Evolutionary conservation across 2,329 filamentous ascomycete genomes (phyloP).

Genomic region (Cercospora sp.): DNA sequence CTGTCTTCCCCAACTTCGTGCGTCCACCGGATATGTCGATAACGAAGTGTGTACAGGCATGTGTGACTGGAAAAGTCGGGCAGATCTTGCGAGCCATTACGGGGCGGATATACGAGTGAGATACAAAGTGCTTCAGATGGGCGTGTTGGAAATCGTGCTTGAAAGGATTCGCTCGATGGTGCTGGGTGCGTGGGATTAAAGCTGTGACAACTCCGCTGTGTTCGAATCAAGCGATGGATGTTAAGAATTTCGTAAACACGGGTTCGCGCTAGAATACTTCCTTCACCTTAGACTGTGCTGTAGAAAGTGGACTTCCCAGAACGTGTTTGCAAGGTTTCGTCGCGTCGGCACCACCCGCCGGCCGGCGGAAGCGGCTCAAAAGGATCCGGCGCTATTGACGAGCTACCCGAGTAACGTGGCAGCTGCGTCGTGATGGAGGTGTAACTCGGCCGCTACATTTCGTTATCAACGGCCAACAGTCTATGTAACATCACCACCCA

Average conservation of each 20-base stretch:
- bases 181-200: background rate
- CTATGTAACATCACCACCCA: background rate
- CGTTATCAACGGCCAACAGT: background rate
- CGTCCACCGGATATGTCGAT: background rate
- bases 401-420: constrained; percentile 8
- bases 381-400: constrained; percentile 1
- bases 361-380: background rate
- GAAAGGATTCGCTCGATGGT: background rate
- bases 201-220: background rate
- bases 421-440: constrained; percentile 1
- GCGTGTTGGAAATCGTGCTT: background rate
- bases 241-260: background rate
- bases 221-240: background rate
- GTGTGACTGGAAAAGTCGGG: background rate
- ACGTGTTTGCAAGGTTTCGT: background rate
- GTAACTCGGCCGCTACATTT: constrained; percentile 1
- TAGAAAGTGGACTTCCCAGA: background rate
- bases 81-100: background rate
- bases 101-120: background rate
- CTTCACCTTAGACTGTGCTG: background rate
- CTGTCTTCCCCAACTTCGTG: background rate
- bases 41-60: background rate
- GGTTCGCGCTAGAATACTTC: background rate
- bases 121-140: background rate
- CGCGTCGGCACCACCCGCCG: background rate